A percentile compares a stretch with the other conserved stretches of the same genome.
These are phyloP conservation scores for Jamesozyma hellenica DNA, from an alignment of 805 yeast species.

Conservation along the genomic window DNA sequence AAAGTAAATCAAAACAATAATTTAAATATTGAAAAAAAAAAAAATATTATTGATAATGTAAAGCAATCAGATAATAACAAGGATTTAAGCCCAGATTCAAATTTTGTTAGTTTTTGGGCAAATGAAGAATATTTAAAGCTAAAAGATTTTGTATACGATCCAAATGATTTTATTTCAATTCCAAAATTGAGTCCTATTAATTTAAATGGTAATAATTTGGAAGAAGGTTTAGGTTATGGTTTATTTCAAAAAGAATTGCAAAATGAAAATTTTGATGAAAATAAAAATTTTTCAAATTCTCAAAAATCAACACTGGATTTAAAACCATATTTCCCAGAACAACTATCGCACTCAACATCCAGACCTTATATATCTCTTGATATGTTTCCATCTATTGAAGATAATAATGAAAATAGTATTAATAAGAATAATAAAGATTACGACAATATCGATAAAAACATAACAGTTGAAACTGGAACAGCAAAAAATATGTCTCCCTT, in stretches of 20 bases:
- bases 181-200: constrained; percentile 1
- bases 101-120: constrained; percentile 47
- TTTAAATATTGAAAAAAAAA: neutral
- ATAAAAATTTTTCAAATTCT: neutral
- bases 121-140: constrained; percentile 25
- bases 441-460: neutral
- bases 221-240: neutral
- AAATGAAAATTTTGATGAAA: neutral
- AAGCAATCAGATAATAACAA: neutral
- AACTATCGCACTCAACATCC: constrained; percentile 3
- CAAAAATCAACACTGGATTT: neutral
- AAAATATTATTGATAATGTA: neutral
- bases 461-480: neutral
- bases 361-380: constrained; percentile 19
- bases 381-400: constrained; percentile 2
- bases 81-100: constrained; percentile 2
- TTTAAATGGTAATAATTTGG: neutral
- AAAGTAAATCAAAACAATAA: neutral
- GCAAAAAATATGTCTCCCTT: constrained; percentile 11
- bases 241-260: neutral
- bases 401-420: neutral
- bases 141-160: constrained; percentile 12
- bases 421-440: neutral
- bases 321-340: neutral
- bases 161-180: neutral